These are phyloP conservation scores for Stropharia rugosoannulata DNA, from an alignment of 768 basidiomycete species.

Conservation along the genomic window DNA sequence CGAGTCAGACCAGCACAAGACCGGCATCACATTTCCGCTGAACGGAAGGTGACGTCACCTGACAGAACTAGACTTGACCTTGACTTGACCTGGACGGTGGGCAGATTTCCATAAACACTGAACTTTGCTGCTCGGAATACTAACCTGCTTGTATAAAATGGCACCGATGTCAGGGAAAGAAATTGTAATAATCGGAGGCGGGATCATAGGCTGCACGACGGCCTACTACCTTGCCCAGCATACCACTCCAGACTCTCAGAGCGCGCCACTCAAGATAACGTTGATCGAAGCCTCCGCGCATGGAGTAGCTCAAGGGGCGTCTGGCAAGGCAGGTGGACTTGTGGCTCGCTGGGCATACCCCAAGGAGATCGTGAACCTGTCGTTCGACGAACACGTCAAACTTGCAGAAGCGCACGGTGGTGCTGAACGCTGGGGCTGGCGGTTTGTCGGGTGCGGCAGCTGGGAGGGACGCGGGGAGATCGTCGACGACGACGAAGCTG, in stretches of 20 bases:
- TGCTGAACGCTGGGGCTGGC: constrained; percentile 77
- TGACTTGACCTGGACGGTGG: no score
- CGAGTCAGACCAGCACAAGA: no score
- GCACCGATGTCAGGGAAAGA: constrained; percentile 23
- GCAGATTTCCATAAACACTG: no score
- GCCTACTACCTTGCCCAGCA: constrained; percentile 78
- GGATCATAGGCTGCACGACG: constrained; percentile 82
- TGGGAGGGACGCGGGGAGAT: constrained; percentile 67
- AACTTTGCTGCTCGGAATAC: no score
- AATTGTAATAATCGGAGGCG: constrained; percentile 81
- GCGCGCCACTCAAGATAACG: constrained; percentile 45
- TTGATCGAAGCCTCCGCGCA: constrained; percentile 69
- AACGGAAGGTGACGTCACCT: no score
- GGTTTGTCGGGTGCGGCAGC: constrained; percentile 68
- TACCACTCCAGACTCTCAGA: constrained; percentile 27
- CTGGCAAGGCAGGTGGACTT: constrained; percentile 83
- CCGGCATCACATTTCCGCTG: no score
- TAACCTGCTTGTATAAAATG: no score
- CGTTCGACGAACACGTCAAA: constrained; percentile 71
- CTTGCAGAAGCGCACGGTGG: constrained; percentile 73
- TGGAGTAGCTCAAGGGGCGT: constrained; percentile 75
- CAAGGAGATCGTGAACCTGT: constrained; percentile 64
- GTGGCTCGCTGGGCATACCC: constrained; percentile 87
- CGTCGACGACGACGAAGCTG: constrained; percentile 19
- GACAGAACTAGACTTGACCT: no score